A percentile compares a stretch with the other conserved stretches of the same genome.
phyloP scores from a whole-genome alignment of 2,329 filamentous ascomycete species.

The Verticillium zaregamsianum region DNA sequence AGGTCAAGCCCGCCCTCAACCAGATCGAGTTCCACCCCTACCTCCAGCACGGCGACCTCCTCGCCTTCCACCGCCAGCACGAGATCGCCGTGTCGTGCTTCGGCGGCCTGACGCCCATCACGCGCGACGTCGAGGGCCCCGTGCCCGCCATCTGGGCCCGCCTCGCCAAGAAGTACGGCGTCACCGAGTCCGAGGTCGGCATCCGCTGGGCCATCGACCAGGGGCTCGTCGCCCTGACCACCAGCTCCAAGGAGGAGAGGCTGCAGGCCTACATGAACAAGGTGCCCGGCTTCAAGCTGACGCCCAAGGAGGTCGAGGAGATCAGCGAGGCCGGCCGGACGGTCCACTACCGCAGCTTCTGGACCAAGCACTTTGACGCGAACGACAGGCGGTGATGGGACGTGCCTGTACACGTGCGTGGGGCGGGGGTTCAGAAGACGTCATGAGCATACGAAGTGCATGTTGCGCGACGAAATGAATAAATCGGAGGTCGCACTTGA shows the following conservation, averaged over 20 bases:
- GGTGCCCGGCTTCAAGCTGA: slow-evolving; percentile 53
- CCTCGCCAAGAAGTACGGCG: slow-evolving; percentile 55
- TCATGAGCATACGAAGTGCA: not conserved
- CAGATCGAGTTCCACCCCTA: slow-evolving; percentile 82
- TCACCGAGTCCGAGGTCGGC: slow-evolving; percentile 50
- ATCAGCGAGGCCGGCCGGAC: slow-evolving; percentile 51
- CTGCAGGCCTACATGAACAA: slow-evolving; percentile 51
- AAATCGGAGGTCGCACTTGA: not conserved
- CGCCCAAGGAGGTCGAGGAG: slow-evolving; percentile 51
- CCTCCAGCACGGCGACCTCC: slow-evolving; percentile 58
- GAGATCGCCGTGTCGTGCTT: slow-evolving; percentile 55
- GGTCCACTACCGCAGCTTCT: slow-evolving; percentile 61
- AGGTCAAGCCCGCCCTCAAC: slow-evolving; percentile 64
- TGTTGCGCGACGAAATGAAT: not conserved
- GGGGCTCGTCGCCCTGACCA: slow-evolving; percentile 55
- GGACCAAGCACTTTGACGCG: slow-evolving; percentile 45
- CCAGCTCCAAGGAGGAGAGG: slow-evolving; percentile 53
- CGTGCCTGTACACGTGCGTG: not conserved
- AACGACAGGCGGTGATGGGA: slow-evolving; percentile 42
- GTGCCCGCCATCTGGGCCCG: slow-evolving; percentile 45
- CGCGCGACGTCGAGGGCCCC: slow-evolving; percentile 45
- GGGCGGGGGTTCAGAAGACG: not conserved
- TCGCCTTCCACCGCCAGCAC: slow-evolving; percentile 54
- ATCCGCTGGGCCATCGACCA: slow-evolving; percentile 59
- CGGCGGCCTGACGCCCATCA: slow-evolving; percentile 48